Evolutionary conservation across 2,329 filamentous ascomycete species (phyloP).

Genomic region (Phoma sp.): DNA sequence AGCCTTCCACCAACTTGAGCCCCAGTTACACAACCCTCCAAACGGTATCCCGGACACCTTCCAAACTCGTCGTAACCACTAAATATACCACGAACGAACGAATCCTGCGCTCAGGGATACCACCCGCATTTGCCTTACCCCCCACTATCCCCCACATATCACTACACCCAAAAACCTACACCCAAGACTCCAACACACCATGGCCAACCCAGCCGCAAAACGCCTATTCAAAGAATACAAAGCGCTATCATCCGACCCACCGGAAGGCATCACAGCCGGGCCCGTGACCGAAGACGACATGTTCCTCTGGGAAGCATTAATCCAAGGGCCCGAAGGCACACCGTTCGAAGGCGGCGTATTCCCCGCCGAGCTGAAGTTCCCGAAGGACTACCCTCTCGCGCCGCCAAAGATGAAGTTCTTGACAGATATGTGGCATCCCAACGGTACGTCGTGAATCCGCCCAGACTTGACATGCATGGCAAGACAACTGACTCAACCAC

Average conservation of each 20-base stretch:
- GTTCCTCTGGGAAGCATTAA: slow-evolving; percentile 94
- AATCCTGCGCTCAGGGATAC: neutral
- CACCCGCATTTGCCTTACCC: neutral
- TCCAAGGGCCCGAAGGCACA: slow-evolving; percentile 92
- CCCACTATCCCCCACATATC: neutral
- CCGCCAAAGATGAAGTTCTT: slow-evolving; percentile 91
- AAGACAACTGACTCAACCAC: neutral
- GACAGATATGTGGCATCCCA: slow-evolving; percentile 88
- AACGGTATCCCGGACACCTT: neutral
- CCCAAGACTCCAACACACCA: slow-evolving; percentile 26
- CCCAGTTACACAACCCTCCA: neutral
- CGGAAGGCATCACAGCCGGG: slow-evolving; percentile 96
- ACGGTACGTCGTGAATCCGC: slow-evolving; percentile 60
- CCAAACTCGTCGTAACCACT: neutral
- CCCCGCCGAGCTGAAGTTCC: slow-evolving; percentile 82
- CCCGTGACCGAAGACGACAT: slow-evolving; percentile 94
- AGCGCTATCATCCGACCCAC: slow-evolving; percentile 88
- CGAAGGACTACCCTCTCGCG: slow-evolving; percentile 81
- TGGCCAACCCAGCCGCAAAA: slow-evolving; percentile 65
- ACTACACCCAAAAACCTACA: neutral
- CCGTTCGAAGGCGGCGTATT: slow-evolving; percentile 97
- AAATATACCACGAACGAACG: neutral
- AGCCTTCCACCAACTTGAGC: neutral
- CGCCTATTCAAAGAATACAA: slow-evolving; percentile 97
- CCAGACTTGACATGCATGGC: neutral